Base-by-base conservation (phyloP, 495 filamentous ascomycete genomes). In the Talaromyces nanjingensis region DNA sequence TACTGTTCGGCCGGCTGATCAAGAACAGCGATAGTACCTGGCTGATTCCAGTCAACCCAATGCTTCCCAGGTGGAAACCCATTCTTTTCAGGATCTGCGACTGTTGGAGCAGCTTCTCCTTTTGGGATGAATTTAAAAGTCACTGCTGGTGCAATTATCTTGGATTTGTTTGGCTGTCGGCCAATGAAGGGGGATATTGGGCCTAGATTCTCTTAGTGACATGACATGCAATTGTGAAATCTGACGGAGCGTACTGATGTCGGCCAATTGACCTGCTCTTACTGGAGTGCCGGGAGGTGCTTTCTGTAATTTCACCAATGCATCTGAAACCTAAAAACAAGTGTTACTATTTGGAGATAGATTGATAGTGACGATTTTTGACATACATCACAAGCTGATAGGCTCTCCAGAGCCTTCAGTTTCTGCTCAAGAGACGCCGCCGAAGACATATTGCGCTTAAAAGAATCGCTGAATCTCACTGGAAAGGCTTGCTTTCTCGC, bases 81-180 rank as follows among this genome's bases (percentile, higher is more conserved):
- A 31, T 59, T 59, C n/a, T 67, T 66, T 20, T 73, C 66, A 18
- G 69, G 63, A 14, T 73, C 65, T 45, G 67, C 54, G 8, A 76
- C 68, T 12, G 65, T 53, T 6, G 70, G 70, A 54, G 70, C 45
- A 53, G 68, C 49, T 16, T 63, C 67, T 24, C 62, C 56, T 65
- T 85, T 88, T 12, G 83, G 72, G 37, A 83, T 73, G 69, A 90
- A 87, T 65, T 86, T 79, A 63, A 89, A 82, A 6, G 88, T 91
- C 31, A 81, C 84, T 29, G 83, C 85, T 53, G 83, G 85, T 12
- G 83, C 85, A 60, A 87, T 79, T 59, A 76, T 76, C 60, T 79
- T 83, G 67, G 66, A 42, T 52, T 66, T 47, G 54, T 64, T 67
- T 65, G 66, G 64, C 63, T 70, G 76, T 34, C 71, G 71, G 59